Evolutionary conservation across 306 rosid genomes (phyloP), one percentile per base, ranked within the genome.

Genomic region (Lupinus albus): DNA sequence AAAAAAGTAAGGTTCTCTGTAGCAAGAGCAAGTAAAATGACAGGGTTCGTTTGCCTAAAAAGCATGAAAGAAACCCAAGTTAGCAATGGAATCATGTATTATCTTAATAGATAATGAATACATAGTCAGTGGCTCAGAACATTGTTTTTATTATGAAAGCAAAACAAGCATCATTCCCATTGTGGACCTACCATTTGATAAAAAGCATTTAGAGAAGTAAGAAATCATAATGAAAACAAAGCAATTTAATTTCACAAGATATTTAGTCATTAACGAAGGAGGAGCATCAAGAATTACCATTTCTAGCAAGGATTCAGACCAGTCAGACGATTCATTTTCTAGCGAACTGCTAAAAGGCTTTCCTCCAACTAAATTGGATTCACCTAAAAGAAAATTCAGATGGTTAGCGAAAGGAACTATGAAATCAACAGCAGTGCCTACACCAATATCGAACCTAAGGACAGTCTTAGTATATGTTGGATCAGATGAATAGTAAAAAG

Each of bases 11-110:
- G 86, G 88, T 6, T 82, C 78, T 52, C 90, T 68, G 69, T 61
- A 68, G 82, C 85, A 86, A 35, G 12, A 36, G 75, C 75, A 56
- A 55, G 81, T 82, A 78, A 88, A 81, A 44, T 62, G 85, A 59
- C 88, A 91, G 33, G 95, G 91, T 61, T 83, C 84, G 70, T 62
- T 79, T 70, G 42, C 72, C 97, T 91, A 70, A 67, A 79, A 56
- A 59, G 21, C 38, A 69, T 32, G 46, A 62, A 67, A 33, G 13
- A 63, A 56, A 77, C 38, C 14, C 3, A 9, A 36, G 45, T 61
- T 46, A 63, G 69, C 45, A 45, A 69, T 33, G 45, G 80, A 72
- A 73, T 62, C 21, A 13, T 69, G 57, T 62, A 57, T 32, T 2
- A 25, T 25, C 30, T 25, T 25, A 25, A 25, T 42, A 63, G 74